A percentile compares a stretch with the other conserved stretches of the same genome.
Evolutionary conservation across 371 early-diverging fungal genomes (phyloP).

Genomic region (Mucor piriformis): DNA sequence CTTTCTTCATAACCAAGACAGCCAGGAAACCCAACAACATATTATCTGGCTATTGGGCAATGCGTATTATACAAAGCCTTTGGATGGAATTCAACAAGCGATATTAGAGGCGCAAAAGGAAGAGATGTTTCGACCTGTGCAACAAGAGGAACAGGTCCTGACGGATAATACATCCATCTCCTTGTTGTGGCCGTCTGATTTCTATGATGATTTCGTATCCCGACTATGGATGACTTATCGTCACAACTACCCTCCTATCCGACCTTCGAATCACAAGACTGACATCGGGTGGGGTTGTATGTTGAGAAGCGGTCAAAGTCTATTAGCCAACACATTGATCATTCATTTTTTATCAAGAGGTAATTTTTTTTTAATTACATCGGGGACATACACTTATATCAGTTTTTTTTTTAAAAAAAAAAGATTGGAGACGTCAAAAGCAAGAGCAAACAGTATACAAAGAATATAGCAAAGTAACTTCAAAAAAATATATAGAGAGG

Average conservation of each 20-base stretch:
- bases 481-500: background rate
- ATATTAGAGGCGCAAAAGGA: slow-evolving; percentile 42
- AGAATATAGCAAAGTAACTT: slow-evolving; percentile 49
- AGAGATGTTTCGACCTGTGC: slow-evolving; percentile 29
- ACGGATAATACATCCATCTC: slow-evolving; percentile 3
- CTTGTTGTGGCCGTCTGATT: slow-evolving; percentile 49
- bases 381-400: too few species aligned
- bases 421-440: slow-evolving; percentile 54
- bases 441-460: slow-evolving; percentile 38
- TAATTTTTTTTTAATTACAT: slow-evolving; percentile 22
- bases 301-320: slow-evolving; percentile 93
- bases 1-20: slow-evolving; percentile 22
- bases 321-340: slow-evolving; percentile 85
- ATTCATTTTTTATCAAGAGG: slow-evolving; percentile 73
- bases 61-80: slow-evolving; percentile 30
- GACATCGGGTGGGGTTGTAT: slow-evolving; percentile 98
- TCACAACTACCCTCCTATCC: slow-evolving; percentile 81
- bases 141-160: background rate
- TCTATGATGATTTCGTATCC: slow-evolving; percentile 75
- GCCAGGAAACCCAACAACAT: background rate
- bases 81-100: slow-evolving; percentile 34
- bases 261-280: slow-evolving; percentile 78
- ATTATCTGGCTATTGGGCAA: slow-evolving; percentile 42
- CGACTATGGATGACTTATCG: slow-evolving; percentile 95
- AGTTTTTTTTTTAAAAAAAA: background rate